These are phyloP conservation scores for Curvularia lunata DNA, from an alignment of 2,329 filamentous ascomycete species.

Conservation along the genomic window DNA sequence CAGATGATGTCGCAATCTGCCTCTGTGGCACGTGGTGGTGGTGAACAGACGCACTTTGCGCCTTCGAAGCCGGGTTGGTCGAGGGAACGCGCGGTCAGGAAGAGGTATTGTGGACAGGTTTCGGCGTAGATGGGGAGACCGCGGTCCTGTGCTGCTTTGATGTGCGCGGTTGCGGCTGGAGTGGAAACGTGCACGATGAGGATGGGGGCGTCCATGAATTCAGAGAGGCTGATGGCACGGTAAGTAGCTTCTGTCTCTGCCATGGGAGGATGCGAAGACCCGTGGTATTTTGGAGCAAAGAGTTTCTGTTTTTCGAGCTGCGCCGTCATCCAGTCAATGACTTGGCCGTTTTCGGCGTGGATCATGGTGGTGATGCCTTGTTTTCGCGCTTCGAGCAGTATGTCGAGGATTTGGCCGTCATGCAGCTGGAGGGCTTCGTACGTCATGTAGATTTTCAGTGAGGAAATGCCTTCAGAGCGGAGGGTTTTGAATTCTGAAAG, in stretches of 20 bases:
- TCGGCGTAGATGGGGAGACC: conserved; percentile 61
- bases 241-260: conserved; percentile 62
- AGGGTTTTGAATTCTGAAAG: conserved; percentile 47
- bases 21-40: conserved; percentile 56
- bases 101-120: conserved; percentile 64
- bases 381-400: conserved; percentile 49
- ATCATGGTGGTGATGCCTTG: conserved; percentile 62
- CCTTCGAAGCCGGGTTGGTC: conserved; percentile 61
- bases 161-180: conserved; percentile 55
- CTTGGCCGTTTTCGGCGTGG: conserved; percentile 62
- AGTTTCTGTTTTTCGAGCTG: conserved; percentile 58
- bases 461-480: conserved; percentile 47
- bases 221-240: conserved; percentile 58
- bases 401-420: conserved; percentile 49
- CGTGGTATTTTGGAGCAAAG: conserved; percentile 60
- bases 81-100: conserved; percentile 59
- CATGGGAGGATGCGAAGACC: conserved; percentile 56
- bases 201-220: conserved; percentile 60
- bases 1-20: conserved; percentile 60
- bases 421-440: conserved; percentile 50
- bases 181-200: conserved; percentile 62
- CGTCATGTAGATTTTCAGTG: conserved; percentile 55
- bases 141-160: conserved; percentile 57
- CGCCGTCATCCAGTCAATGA: conserved; percentile 62
- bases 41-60: conserved; percentile 62